Evolutionary conservation across 1,284 basidiomycete genomes (phyloP).

Genomic region (Porodaedalea pini): DNA sequence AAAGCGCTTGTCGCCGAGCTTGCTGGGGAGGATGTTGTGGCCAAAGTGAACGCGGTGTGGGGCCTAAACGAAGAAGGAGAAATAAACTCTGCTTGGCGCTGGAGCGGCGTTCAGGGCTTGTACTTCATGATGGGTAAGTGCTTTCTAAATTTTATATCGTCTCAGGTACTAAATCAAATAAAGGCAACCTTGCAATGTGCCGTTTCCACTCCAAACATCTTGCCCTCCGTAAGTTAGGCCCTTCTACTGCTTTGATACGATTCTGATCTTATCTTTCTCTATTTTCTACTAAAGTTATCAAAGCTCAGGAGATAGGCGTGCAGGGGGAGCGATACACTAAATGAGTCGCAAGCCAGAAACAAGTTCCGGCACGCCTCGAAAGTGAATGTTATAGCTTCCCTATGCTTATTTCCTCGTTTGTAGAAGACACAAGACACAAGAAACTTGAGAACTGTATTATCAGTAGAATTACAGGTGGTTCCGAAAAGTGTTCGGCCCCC

Average conservation of each 20-base stretch:
- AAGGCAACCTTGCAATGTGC: constrained; percentile 43
- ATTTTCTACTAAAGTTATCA: constrained; percentile 48
- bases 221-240: constrained; percentile 30
- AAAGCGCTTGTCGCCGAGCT: constrained; percentile 41
- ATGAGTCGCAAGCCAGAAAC: too few species aligned
- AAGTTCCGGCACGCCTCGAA: too few species aligned
- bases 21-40: constrained; percentile 45
- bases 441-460: too few species aligned
- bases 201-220: constrained; percentile 57
- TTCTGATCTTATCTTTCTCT: constrained; percentile 18
- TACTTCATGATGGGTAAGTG: constrained; percentile 56
- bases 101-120: constrained; percentile 47
- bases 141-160: background rate
- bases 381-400: too few species aligned
- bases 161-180: constrained; percentile 31
- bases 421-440: too few species aligned
- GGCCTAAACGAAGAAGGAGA: constrained; percentile 57
- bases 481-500: too few species aligned
- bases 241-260: background rate
- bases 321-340: constrained; percentile 38
- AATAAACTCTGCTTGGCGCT: constrained; percentile 46
- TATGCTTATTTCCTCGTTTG: too few species aligned
- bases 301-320: constrained; percentile 48
- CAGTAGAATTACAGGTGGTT: too few species aligned
- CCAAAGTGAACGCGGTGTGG: constrained; percentile 50